These are phyloP conservation scores for Chaetomium strumarium DNA, from an alignment of 2,329 filamentous ascomycete species.

Conservation along the genomic window DNA sequence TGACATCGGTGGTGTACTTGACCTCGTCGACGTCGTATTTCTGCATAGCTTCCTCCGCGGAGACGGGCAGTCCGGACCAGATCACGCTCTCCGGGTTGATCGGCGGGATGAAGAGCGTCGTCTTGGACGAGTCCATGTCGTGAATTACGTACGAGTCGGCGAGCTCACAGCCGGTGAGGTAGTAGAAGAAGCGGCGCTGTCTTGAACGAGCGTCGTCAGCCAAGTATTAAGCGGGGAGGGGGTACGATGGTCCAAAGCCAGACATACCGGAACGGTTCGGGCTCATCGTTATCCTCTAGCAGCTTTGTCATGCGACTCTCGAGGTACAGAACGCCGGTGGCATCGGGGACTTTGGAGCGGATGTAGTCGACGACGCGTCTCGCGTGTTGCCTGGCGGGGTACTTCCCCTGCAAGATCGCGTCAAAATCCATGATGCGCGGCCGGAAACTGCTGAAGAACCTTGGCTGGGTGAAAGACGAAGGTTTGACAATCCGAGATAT, in stretches of 20 bases:
- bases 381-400: slow-evolving; percentile 83
- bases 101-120: slow-evolving; percentile 87
- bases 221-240: background rate
- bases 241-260: background rate
- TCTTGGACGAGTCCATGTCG: slow-evolving; percentile 64
- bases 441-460: background rate
- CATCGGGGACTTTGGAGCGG: slow-evolving; percentile 56
- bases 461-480: background rate
- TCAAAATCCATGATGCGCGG: slow-evolving; percentile 35
- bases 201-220: slow-evolving; percentile 36
- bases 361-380: slow-evolving; percentile 77
- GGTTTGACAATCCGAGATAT: background rate
- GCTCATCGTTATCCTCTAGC: slow-evolving; percentile 84
- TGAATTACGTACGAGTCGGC: slow-evolving; percentile 78
- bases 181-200: slow-evolving; percentile 91
- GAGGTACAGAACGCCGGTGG: slow-evolving; percentile 73
- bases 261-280: slow-evolving; percentile 67
- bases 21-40: slow-evolving; percentile 80
- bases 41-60: slow-evolving; percentile 64
- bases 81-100: slow-evolving; percentile 84
- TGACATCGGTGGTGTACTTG: slow-evolving; percentile 65
- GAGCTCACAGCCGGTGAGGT: slow-evolving; percentile 77
- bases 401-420: slow-evolving; percentile 54
- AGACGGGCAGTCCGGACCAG: slow-evolving; percentile 85
- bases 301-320: slow-evolving; percentile 77